Evolutionary conservation across 2,329 filamentous ascomycete genomes (phyloP).

Genomic region (Paecilomyces formosus): DNA sequence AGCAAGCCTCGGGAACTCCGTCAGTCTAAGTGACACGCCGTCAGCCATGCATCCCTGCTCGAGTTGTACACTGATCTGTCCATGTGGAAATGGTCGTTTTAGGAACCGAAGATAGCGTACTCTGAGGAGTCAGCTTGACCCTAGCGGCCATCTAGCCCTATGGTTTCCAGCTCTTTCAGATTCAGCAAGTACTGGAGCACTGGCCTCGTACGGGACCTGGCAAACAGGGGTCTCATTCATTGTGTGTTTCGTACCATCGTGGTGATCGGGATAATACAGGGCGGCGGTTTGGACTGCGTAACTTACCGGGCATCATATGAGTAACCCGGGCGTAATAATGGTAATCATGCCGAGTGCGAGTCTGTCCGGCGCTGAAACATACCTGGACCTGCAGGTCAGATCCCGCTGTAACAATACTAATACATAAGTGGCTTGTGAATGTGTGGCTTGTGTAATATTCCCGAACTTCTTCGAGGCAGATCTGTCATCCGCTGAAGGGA

Average conservation of each 20-base stretch:
- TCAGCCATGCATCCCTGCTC: not conserved
- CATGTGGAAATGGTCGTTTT: not conserved
- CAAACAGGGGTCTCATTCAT: no score
- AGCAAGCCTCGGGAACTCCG: not conserved
- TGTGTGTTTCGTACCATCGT: no score
- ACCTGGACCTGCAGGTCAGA: not conserved
- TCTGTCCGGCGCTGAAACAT: not conserved
- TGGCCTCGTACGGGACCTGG: not conserved
- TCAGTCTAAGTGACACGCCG: not conserved
- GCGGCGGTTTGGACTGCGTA: no score
- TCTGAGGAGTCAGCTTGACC: not conserved
- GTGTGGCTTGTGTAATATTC: not conserved
- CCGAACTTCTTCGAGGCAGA: not conserved
- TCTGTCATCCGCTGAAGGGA: not conserved
- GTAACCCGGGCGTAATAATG: no score
- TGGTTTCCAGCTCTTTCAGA: not conserved
- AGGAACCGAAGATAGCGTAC: not conserved
- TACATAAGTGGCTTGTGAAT: not conserved
- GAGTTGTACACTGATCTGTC: not conserved
- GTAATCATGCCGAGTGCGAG: no score
- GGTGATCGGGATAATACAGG: no score
- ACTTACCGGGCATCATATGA: no score
- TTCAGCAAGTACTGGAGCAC: not conserved
- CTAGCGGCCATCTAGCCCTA: not conserved
- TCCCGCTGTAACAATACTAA: not conserved